These are phyloP conservation scores for Euphrasia arctica DNA, from an alignment of 305 asterid genomes.

Conservation along the genomic window DNA sequence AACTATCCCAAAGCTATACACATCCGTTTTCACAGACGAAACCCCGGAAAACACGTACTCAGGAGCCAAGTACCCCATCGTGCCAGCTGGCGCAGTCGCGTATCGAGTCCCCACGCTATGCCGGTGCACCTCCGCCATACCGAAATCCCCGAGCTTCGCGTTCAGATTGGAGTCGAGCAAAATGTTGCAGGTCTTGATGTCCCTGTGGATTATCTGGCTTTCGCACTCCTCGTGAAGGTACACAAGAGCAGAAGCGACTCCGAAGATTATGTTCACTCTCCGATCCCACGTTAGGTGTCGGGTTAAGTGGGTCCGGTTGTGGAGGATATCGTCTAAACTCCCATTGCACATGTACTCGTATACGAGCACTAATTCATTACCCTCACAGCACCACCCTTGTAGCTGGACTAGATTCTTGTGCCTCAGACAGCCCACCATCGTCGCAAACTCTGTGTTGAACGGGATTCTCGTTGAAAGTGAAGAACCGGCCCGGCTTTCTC, in stretches of 20 bases:
- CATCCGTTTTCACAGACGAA: constrained; percentile 62
- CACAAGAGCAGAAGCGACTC: constrained; percentile 61
- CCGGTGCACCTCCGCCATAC: constrained; percentile 57
- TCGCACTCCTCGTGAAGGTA: constrained; percentile 72
- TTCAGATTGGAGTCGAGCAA: constrained; percentile 59
- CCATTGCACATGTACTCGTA: constrained; percentile 67
- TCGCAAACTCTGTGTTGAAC: constrained; percentile 54
- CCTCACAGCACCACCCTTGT: constrained; percentile 73
- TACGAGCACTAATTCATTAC: constrained; percentile 56
- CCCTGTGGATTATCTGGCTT: constrained; percentile 67
- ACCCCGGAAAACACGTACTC: constrained; percentile 60
- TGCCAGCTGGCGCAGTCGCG: constrained; percentile 70
- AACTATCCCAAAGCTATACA: constrained; percentile 75
- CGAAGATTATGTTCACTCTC: constrained; percentile 49
- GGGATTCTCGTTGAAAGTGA: constrained; percentile 36
- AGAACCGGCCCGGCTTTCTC: constrained; percentile 29
- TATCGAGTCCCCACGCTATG: constrained; percentile 40
- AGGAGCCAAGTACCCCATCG: constrained; percentile 76
- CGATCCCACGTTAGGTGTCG: constrained; percentile 58
- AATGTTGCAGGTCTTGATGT: constrained; percentile 66
- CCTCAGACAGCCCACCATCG: constrained; percentile 65
- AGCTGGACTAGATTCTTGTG: constrained; percentile 71
- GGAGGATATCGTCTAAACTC: constrained; percentile 52
- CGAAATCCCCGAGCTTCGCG: constrained; percentile 75
- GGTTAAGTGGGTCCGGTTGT: constrained; percentile 23